phyloP scores from a whole-genome alignment of 345 rosid species.

The Combretum micranthum region DNA sequence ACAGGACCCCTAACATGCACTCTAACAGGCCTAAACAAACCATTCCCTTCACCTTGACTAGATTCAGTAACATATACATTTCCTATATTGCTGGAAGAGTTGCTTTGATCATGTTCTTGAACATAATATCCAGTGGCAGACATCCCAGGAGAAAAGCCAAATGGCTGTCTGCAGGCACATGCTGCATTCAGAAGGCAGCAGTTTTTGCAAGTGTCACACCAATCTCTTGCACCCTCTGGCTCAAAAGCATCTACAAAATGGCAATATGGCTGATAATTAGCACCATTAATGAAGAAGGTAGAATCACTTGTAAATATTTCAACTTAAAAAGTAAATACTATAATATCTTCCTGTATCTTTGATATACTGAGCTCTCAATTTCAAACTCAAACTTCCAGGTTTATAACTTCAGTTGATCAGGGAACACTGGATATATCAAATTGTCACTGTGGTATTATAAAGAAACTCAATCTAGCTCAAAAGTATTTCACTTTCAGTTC shows the following conservation, averaged over 20 bases:
- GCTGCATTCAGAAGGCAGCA: conserved; percentile 63
- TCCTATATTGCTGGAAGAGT: conserved; percentile 46
- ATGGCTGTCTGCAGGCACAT: conserved; percentile 81
- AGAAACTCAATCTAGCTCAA: neutral
- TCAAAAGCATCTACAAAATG: conserved; percentile 74
- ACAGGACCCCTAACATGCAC: conserved; percentile 82
- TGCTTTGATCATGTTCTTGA: conserved; percentile 68
- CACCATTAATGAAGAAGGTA: neutral
- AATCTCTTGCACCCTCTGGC: conserved; percentile 82
- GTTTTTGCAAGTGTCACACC: conserved; percentile 78
- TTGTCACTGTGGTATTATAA: neutral
- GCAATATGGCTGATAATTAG: neutral
- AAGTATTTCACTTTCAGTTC: neutral
- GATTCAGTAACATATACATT: conserved; percentile 63
- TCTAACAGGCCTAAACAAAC: conserved; percentile 74
- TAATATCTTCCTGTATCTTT: neutral
- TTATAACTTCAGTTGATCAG: too few species aligned
- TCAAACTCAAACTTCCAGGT: too few species aligned
- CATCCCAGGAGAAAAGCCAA: conserved; percentile 57
- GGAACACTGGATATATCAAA: too few species aligned
- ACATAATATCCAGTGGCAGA: conserved; percentile 46
- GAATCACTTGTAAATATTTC: conserved; percentile 11
- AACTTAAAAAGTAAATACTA: conserved; percentile 7
- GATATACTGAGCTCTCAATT: too few species aligned
- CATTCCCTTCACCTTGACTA: conserved; percentile 66